Evolutionary conservation across 2,329 filamentous ascomycete genomes (phyloP), one percentile per base, ranked within the genome.

Genomic region (Calonectria pseudoturangicola): DNA sequence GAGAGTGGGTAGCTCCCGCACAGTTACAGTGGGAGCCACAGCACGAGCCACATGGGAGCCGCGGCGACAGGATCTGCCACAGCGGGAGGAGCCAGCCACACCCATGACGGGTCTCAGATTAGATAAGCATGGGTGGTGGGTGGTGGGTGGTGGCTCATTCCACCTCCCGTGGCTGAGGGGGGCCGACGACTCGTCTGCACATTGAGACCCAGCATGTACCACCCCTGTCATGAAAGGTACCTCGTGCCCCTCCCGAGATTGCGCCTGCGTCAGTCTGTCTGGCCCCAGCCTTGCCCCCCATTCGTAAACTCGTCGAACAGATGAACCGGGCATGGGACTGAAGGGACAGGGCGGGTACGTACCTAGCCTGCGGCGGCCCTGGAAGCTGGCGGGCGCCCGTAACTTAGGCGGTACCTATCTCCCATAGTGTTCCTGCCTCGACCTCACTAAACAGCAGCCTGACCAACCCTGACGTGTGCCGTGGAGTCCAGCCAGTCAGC

Each of bases 381-480:
- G 33, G 39, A 50, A 36, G 18, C 66, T 45, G 47, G 21, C 27
- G 27, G 16, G n/a, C 58, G 47, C 48, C 54, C 15, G 30, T 27
- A 41, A 8, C 56, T 25, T 13, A 2, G n/a, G 12, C 39, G 62
- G 68, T 64, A 51, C 62, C 51, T 51, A 58, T 45, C 54, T 48
- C 16, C 62, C n/a, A 13, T 25, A n/a, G 21, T 60, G 54, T 18
- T 43, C 48, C 51, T 66, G 41, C 33, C 51, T 60, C 62, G 58
- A 60, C 67, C 60, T 60, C 58, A 28, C 36, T 50, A 60, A 56
- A 62, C 50, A 66, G 69, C 58, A 65, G 69, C 63, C 63, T 68
- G 69, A 62, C 68, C 66, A 56, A 69, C 75, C 56, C 73, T 76
- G 74, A 78, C 76, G 73, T 77, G 75, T 76, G 76, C 58, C 77